Percentiles rank a stretch among this genome's conserved stretches.
Evolutionary conservation across 2,329 filamentous ascomycete species (phyloP).

Genomic region (Pseudocercospora fijiensis): DNA sequence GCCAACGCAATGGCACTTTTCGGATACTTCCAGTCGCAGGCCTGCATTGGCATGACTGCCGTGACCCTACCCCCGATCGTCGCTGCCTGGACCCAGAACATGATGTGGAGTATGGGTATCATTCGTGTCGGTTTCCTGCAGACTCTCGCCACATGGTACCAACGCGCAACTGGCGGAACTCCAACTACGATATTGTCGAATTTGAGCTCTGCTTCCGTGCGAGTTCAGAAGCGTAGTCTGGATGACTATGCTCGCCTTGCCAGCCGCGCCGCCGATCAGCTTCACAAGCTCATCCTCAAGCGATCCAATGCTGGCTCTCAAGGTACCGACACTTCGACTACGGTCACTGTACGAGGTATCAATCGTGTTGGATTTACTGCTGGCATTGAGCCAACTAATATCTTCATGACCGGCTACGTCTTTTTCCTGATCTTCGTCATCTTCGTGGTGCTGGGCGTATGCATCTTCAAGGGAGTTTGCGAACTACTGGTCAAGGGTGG

Average conservation of each 20-base stretch:
- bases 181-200: constrained; percentile 76
- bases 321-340: constrained; percentile 38
- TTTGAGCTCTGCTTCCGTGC: constrained; percentile 73
- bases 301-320: constrained; percentile 30
- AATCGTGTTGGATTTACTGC: constrained; percentile 85
- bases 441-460: constrained; percentile 69
- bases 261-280: constrained; percentile 52
- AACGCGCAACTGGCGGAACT: constrained; percentile 84
- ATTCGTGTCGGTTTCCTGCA: constrained; percentile 87
- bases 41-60: constrained; percentile 81
- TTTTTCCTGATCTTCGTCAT: constrained; percentile 86
- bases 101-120: constrained; percentile 97
- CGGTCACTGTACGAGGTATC: constrained; percentile 70
- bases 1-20: constrained; percentile 93
- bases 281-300: constrained; percentile 47
- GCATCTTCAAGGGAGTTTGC: constrained; percentile 76
- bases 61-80: constrained; percentile 84
- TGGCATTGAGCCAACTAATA: constrained; percentile 82
- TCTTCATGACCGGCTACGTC: constrained; percentile 86
- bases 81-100: constrained; percentile 92
- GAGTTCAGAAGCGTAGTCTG: constrained; percentile 69
- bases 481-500: constrained; percentile 72
- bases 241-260: constrained; percentile 48
- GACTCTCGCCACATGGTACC: constrained; percentile 89
- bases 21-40: constrained; percentile 90